A percentile compares a stretch with the other conserved stretches of the same genome.
Evolutionary conservation across 352 stramenopile species (phyloP).

Genomic region (Paralagenidium karlingii): DNA sequence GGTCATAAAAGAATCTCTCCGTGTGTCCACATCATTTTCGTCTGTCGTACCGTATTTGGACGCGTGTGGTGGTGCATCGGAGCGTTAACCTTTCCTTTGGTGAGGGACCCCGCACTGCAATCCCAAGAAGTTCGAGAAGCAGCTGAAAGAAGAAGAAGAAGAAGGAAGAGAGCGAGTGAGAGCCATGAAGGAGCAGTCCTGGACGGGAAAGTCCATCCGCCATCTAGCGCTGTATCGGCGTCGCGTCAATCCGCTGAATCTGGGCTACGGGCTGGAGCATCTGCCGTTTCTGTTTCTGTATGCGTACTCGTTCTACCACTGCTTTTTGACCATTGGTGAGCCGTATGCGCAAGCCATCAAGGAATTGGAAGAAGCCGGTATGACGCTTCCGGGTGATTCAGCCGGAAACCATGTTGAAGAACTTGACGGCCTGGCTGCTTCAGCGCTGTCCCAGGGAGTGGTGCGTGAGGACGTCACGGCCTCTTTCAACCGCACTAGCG

Average conservation of each 20-base stretch:
- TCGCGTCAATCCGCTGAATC: constrained; percentile 34
- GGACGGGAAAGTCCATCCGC: constrained; percentile 59
- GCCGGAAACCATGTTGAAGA: constrained; percentile 18
- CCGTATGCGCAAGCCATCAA: constrained; percentile 62
- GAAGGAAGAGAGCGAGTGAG: neutral
- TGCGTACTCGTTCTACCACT: constrained; percentile 59
- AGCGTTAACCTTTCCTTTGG: too few relatives aligned
- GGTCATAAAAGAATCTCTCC: too few relatives aligned
- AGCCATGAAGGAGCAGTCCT: constrained; percentile 18
- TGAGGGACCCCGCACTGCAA: too few relatives aligned
- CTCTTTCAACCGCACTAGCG: neutral
- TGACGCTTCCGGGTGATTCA: constrained; percentile 18
- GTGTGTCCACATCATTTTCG: too few relatives aligned
- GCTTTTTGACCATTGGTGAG: constrained; percentile 41
- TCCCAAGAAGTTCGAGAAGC: too few relatives aligned
- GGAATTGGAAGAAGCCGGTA: constrained; percentile 50
- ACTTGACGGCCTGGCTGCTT: constrained; percentile 40
- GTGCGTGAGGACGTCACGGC: constrained; percentile 28
- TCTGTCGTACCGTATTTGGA: too few relatives aligned
- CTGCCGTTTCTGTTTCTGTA: constrained; percentile 55
- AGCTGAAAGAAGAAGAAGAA: too few relatives aligned
- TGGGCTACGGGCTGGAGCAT: constrained; percentile 61
- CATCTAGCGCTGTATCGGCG: constrained; percentile 49
- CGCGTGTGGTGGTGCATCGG: too few relatives aligned
- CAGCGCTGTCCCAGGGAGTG: constrained; percentile 54